These are phyloP conservation scores for Paralagenidium karlingii DNA, from an alignment of 352 stramenopile genomes.

Conservation along the genomic window DNA sequence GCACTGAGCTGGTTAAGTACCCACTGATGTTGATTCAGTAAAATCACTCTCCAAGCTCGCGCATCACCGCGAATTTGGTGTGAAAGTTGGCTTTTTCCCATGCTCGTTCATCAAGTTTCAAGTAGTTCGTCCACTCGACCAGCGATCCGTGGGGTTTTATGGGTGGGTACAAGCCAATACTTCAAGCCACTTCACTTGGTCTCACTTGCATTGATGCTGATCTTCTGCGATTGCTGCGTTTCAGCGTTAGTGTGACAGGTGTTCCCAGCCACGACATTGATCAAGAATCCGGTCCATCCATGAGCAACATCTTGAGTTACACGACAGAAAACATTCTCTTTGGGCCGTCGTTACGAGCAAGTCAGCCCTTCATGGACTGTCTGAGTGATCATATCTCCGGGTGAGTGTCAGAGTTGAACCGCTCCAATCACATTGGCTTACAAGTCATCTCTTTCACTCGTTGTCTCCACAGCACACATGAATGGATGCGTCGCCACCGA, in stretches of 20 bases:
- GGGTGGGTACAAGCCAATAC: conserved; percentile 17
- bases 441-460: background rate
- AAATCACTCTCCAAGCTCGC: conserved; percentile 31
- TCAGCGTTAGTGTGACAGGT: conserved; percentile 26
- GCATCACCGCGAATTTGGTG: conserved; percentile 32
- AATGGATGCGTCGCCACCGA: conserved; percentile 29
- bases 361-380: conserved; percentile 36
- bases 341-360: conserved; percentile 28
- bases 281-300: conserved; percentile 27
- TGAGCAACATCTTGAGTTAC: conserved; percentile 48
- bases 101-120: conserved; percentile 55
- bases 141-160: conserved; percentile 48
- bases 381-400: conserved; percentile 29
- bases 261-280: conserved; percentile 42
- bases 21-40: conserved; percentile 14
- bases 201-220: background rate
- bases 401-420: conserved; percentile 7
- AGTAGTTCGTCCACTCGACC: no score
- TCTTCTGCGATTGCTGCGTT: background rate
- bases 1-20: background rate
- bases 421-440: background rate
- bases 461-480: conserved; percentile 13
- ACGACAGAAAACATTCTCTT: conserved; percentile 46
- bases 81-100: conserved; percentile 48
- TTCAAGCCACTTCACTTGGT: no score